A percentile compares a stretch with the other conserved stretches of the same genome.
Conservation (phyloP, 768 basidiomycete genomes). For the Hericium erinaceus region DNA sequence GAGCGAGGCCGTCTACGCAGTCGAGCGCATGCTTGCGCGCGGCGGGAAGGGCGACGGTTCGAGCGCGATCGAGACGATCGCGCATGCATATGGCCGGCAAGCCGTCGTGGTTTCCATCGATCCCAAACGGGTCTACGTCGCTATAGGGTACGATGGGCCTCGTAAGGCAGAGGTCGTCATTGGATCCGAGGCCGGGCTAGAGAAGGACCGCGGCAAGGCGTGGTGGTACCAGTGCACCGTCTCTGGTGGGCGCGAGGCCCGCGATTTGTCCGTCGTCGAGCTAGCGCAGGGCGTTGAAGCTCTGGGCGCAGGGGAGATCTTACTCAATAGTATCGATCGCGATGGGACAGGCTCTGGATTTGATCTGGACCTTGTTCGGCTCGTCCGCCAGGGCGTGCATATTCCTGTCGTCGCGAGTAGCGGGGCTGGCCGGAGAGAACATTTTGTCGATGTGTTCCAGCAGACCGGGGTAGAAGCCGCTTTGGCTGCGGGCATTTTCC, state of each 20-base stretch:
- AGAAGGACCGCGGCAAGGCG: constrained; percentile 57
- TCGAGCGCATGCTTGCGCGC: constrained; percentile 63
- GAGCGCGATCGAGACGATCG: constrained; percentile 91
- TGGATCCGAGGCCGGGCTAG: constrained; percentile 32
- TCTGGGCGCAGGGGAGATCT: constrained; percentile 90
- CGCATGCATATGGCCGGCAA: constrained; percentile 83
- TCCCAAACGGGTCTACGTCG: constrained; percentile 79
- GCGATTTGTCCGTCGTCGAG: constrained; percentile 81
- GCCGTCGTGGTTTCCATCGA: constrained; percentile 98
- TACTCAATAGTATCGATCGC: constrained; percentile 93
- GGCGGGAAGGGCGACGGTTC: constrained; percentile 49
- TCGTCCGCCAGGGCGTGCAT: constrained; percentile 66
- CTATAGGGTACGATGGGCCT: constrained; percentile 58
- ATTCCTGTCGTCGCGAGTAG: constrained; percentile 95
- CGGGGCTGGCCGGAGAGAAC: constrained; percentile 74
- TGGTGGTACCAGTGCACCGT: constrained; percentile 99
- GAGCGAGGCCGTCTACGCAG: constrained; percentile 89
- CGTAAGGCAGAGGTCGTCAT: constrained; percentile 53
- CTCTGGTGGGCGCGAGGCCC: constrained; percentile 78
- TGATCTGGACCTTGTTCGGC: constrained; percentile 71
- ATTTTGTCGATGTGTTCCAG: constrained; percentile 85
- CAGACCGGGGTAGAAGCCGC: constrained; percentile 82
- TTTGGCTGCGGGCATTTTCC: constrained; percentile 95
- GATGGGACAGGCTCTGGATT: constrained; percentile 92
- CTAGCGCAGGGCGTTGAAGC: constrained; percentile 85